A percentile compares a stretch with the other conserved stretches of the same genome.
These are phyloP conservation scores for Ustilago crameri DNA, from an alignment of 1,284 basidiomycete genomes.

Conservation along the genomic window DNA sequence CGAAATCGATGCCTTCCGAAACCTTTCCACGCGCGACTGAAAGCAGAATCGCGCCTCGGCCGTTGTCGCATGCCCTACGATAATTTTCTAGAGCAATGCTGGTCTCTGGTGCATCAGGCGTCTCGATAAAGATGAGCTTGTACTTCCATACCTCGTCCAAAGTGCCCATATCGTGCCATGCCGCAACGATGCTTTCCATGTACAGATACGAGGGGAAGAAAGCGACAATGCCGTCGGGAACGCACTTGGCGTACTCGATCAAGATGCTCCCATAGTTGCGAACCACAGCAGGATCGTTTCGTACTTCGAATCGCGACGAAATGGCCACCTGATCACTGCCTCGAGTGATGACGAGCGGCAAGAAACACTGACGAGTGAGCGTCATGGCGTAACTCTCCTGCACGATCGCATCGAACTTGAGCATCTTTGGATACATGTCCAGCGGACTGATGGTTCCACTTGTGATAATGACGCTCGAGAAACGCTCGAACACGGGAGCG, in stretches of 20 bases:
- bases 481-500: constrained; percentile 96
- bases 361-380: constrained; percentile 92
- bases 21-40: constrained; percentile 99
- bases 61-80: constrained; percentile 96
- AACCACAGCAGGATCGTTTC: constrained; percentile 98
- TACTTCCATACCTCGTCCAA: constrained; percentile 99
- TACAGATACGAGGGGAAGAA: constrained; percentile 99
- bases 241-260: constrained; percentile 95
- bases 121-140: constrained; percentile 99
- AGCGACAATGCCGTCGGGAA: constrained; percentile 98
- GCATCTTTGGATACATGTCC: constrained; percentile 99
- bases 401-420: constrained; percentile 96
- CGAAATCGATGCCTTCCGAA: constrained; percentile 99
- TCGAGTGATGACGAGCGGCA: constrained; percentile 97
- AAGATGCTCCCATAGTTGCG: constrained; percentile 98
- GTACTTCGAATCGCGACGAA: constrained; percentile 98
- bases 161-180: constrained; percentile 99
- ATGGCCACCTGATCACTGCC: constrained; percentile 99
- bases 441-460: constrained; percentile 97
- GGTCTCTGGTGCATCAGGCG: constrained; percentile 98
- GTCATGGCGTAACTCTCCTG: constrained; percentile 99
- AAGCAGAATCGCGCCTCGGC: constrained; percentile 92
- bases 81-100: constrained; percentile 98
- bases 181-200: constrained; percentile 99
- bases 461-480: constrained; percentile 97